Percentiles rank a stretch among this genome's conserved stretches.
Evolutionary conservation across 306 rosid genomes (phyloP).

Genomic region (Rosa chinensis): DNA sequence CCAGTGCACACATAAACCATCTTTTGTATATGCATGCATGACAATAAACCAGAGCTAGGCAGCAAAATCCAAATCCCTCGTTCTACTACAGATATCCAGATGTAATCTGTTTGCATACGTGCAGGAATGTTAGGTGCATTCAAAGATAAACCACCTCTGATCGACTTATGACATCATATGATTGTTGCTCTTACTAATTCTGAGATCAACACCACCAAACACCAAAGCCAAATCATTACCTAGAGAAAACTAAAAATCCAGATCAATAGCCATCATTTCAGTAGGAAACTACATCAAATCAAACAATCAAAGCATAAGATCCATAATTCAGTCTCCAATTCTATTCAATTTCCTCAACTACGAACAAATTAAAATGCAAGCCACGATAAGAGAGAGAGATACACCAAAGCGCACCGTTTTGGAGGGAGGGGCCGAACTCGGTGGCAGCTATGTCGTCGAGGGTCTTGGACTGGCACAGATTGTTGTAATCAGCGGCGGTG

Average conservation of each 20-base stretch:
- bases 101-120: too few species aligned
- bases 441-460: slow-evolving; percentile 81
- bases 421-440: slow-evolving; percentile 35
- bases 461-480: slow-evolving; percentile 91
- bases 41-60: background rate
- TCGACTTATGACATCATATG: too few species aligned
- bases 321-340: slow-evolving; percentile 7
- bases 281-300: background rate
- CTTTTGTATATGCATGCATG: background rate
- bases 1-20: background rate
- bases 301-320: background rate
- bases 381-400: background rate
- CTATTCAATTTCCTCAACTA: background rate
- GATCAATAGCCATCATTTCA: background rate
- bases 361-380: background rate
- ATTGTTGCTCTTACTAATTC: too few species aligned
- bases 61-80: too few species aligned
- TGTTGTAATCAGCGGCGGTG: slow-evolving; percentile 88
- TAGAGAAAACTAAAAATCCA: background rate
- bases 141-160: too few species aligned
- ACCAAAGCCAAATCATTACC: too few species aligned
- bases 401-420: slow-evolving; percentile 47
- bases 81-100: too few species aligned
- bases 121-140: too few species aligned
- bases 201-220: too few species aligned